Percentiles rank a stretch among this genome's conserved stretches.
Evolutionary conservation across 257 asterid species (phyloP).

Genomic region (Anisodus tanguticus): DNA sequence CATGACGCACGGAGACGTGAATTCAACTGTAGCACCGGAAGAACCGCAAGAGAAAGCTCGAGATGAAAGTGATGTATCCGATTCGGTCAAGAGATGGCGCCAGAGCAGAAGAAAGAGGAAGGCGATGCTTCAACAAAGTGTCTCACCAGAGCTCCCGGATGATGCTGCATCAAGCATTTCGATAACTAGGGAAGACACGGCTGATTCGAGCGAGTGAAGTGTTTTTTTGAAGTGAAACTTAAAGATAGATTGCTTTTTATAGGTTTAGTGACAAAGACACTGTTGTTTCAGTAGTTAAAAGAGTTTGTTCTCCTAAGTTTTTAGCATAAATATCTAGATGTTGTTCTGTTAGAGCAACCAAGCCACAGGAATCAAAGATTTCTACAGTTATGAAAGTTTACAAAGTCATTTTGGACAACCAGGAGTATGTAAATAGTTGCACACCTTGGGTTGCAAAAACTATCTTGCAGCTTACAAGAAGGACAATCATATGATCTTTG

Average conservation of each 20-base stretch:
- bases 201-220: slow-evolving; percentile 24
- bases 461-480: neutral
- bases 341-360: neutral
- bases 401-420: neutral
- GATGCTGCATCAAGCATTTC: slow-evolving; percentile 54
- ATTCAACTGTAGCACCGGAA: neutral
- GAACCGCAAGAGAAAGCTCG: slow-evolving; percentile 30
- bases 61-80: slow-evolving; percentile 41
- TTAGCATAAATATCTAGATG: neutral
- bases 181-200: slow-evolving; percentile 38
- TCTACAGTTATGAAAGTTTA: neutral
- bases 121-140: slow-evolving; percentile 46
- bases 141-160: neutral
- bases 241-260: neutral
- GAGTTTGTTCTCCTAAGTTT: neutral
- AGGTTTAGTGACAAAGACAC: neutral
- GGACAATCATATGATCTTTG: no score
- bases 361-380: neutral
- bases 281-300: neutral
- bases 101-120: slow-evolving; percentile 55
- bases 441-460: neutral
- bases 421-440: neutral
- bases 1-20: slow-evolving; percentile 6
- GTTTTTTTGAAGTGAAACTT: neutral
- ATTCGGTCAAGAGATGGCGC: slow-evolving; percentile 52